Base-by-base conservation (phyloP, 352 stramenopile genomes). In the Pythium periplocum region DNA sequence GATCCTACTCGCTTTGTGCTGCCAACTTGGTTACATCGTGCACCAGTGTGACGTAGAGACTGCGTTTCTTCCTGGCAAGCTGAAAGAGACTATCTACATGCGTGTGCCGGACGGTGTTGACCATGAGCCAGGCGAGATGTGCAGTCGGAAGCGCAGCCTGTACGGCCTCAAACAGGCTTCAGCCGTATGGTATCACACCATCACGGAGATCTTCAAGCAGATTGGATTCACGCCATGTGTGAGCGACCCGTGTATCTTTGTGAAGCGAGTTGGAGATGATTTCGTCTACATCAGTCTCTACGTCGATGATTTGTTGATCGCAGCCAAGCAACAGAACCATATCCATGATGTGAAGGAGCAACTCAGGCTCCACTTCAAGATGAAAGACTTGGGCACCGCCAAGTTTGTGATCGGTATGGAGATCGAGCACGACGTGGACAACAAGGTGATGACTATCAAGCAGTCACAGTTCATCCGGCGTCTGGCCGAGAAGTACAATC, bases 1-100 rank as follows among this genome's bases (percentile, higher is more conserved):
- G 38, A 33, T 71, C 63, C 4, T n/a, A n/a, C 43, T 72, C 0
- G 31, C 62, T 4, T 37, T 70, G 4, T 42, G 49, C 12, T 51
- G 48, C 32, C 4, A 17, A 0, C 30, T 51, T 11, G 53, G 42
- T 26, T 69, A 68, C 17, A 44, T 62, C 6, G 66, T 74, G 31
- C 30, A 68, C 34, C 67, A 75, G 26, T 44, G 70, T 17, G 61
- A 79, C 41, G 63, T 63, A 2, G 63, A 75, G 11, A 74, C 59
- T 11, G 66, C 59, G 12, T 79, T 73, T 35, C 40, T 71, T 1
- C 62, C 73, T 38, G 66, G 53, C 10, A 49, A 64, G 40, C 43
- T 68, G 2, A 41, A 73, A 42, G 53, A 67, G 48, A 51, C 38
- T 26, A 44, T 56, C 2, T 69, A 57, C 45, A 61, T 48, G 17